Evolutionary conservation across 345 rosid species (phyloP), one percentile per base, ranked within the genome.

Genomic region (Conringia planisiliqua): DNA sequence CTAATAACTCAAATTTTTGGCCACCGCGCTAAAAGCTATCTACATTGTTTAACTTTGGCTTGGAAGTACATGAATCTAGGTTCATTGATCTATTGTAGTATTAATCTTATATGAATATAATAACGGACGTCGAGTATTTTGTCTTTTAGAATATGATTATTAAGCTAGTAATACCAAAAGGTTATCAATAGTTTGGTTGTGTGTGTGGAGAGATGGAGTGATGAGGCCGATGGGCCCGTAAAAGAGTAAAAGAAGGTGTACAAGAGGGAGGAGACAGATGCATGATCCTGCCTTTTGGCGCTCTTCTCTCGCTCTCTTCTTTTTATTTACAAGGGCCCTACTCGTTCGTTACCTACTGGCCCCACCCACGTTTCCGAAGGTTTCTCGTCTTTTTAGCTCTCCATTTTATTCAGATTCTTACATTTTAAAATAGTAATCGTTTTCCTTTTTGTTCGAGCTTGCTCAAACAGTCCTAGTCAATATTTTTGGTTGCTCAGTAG

Each of bases 161-260:
- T 30, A 54, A 22, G 39, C 40, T 61, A 50, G n/a, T 17, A 14
- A 59, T 44, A 57, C 12, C 12, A 42, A 42, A 60, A 60, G 8
- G 50, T 10, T 35, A 59, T 46, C 2, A 12, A 36, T 62, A 39
- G 44, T 9, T 72, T 5, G 58, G 4, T 12, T 26, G 12, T 59
- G 55, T 32, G 18, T 30, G 56, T 30, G 73, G 29, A 70, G 38
- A 24, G 50, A 42, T 35, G 18, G 59, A 47, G 27, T 12, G 33
- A 63, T 33, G 22, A 65, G 27, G 18, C 17, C 8, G 48, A 54
- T 54, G 79, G 79, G 32, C 29, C 74, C 79, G 54, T 74, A 27
- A 20, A 38, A 47, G 73, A 74, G 68, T 74, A 47, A 74, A 66
- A 48, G 78, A 58, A 74, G 35, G 35, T 74, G 78, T 74, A 74